Percentiles rank a stretch among this genome's conserved stretches.
phyloP scores from a whole-genome alignment of 805 yeast species.

The Metschnikowia borealis region DNA sequence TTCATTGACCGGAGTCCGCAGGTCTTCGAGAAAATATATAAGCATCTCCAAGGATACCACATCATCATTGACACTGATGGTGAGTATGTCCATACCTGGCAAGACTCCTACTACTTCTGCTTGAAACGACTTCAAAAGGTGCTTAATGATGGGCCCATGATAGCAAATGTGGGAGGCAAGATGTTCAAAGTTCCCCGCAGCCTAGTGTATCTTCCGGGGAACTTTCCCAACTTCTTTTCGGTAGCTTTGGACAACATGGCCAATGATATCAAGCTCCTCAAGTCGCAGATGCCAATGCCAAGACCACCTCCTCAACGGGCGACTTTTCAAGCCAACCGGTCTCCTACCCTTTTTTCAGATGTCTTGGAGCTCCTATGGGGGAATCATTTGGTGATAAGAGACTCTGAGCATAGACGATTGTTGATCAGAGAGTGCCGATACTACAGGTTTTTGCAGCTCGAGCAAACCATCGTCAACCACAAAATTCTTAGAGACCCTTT shows the following conservation, averaged over 20 bases:
- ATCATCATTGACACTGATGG: conserved; percentile 56
- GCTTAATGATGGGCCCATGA: conserved; percentile 51
- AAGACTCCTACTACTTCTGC: conserved; percentile 71
- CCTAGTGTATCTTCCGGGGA: conserved; percentile 57
- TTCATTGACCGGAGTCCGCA: conserved; percentile 73
- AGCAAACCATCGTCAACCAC: conserved; percentile 61
- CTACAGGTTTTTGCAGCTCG: conserved; percentile 71
- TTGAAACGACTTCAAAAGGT: conserved; percentile 51
- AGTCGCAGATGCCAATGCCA: conserved; percentile 43
- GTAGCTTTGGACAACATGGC: conserved; percentile 53
- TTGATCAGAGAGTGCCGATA: conserved; percentile 70
- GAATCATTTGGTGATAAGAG: conserved; percentile 41
- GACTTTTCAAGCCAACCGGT: conserved; percentile 47
- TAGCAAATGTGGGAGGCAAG: conserved; percentile 54
- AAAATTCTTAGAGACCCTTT: conserved; percentile 51
- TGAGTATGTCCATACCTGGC: conserved; percentile 56
- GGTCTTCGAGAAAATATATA: conserved; percentile 61
- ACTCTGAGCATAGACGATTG: conserved; percentile 52
- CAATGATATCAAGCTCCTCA: conserved; percentile 39
- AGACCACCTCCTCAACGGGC: conserved; percentile 80
- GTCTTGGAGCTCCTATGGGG: conserved; percentile 57
- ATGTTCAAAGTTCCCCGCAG: conserved; percentile 57
- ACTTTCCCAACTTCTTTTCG: conserved; percentile 73
- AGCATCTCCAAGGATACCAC: conserved; percentile 79
- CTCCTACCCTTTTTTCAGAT: conserved; percentile 51